Conservation (phyloP, 108 stramenopile genomes). For the Asterionellopsis glacialis region DNA sequence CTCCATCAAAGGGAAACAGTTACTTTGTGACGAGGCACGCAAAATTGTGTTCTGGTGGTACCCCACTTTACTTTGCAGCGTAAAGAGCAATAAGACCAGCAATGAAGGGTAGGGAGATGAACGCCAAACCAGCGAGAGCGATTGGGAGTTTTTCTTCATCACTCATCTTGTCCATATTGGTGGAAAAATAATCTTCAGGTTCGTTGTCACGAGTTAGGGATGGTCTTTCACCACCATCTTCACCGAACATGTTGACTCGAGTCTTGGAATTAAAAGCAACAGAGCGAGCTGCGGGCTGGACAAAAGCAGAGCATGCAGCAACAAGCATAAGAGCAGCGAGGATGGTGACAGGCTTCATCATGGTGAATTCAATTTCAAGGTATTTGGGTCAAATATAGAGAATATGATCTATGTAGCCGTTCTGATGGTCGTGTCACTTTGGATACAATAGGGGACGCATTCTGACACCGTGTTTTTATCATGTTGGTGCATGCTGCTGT, state of each 20-base stretch:
- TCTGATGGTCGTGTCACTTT: too few relatives aligned
- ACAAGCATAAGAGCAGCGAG: too few relatives aligned
- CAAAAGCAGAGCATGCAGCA: too few relatives aligned
- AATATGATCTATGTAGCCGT: too few relatives aligned
- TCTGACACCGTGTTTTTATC: too few relatives aligned
- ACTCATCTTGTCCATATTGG: conserved; percentile 83
- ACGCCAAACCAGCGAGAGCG: conserved; percentile 72
- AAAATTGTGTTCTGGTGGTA: not conserved
- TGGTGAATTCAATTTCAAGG: too few relatives aligned
- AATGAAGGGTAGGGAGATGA: conserved; percentile 81
- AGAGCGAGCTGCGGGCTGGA: too few relatives aligned
- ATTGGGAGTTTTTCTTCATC: conserved; percentile 87
- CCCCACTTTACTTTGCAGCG: conserved; percentile 51
- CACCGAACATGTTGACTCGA: not conserved
- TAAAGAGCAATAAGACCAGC: conserved; percentile 81
- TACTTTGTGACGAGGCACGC: not conserved
- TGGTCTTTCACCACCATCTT: conserved; percentile 45
- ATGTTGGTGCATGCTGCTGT: too few relatives aligned
- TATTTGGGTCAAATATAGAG: too few relatives aligned
- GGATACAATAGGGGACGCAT: too few relatives aligned
- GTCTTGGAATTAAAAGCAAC: not conserved
- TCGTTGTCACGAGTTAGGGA: conserved; percentile 77
- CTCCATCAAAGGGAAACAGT: too few relatives aligned
- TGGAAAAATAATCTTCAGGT: conserved; percentile 77
- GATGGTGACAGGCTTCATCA: too few relatives aligned